Evolutionary conservation across 257 asterid species (phyloP).

Genomic region (Cordia subcordata): DNA sequence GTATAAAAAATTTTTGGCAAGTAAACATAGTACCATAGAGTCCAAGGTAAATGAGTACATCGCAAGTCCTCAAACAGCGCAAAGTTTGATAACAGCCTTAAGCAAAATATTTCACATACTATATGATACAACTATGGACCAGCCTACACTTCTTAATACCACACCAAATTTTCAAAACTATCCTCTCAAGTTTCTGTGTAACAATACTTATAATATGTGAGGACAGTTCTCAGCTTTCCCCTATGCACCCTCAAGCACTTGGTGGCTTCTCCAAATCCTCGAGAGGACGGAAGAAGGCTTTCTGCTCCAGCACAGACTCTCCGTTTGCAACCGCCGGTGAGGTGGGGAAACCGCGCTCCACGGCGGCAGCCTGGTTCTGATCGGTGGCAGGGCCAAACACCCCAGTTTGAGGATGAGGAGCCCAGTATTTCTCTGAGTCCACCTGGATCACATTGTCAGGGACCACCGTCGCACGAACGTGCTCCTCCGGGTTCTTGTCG

Average conservation of each 20-base stretch:
- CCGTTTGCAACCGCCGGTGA: neutral
- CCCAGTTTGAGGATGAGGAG: constrained; percentile 82
- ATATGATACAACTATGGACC: neutral
- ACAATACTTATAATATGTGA: neutral
- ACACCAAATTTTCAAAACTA: neutral
- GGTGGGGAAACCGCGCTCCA: constrained; percentile 15
- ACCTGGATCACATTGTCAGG: constrained; percentile 54
- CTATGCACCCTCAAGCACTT: neutral
- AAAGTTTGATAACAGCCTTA: neutral
- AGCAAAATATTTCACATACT: neutral
- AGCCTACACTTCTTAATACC: no score
- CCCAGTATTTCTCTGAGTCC: constrained; percentile 60
- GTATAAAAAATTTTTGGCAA: no score
- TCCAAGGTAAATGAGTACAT: neutral
- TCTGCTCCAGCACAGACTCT: constrained; percentile 71
- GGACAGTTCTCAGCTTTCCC: neutral
- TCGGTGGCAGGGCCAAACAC: constrained; percentile 73
- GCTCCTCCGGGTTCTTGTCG: constrained; percentile 81
- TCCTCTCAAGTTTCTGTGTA: neutral
- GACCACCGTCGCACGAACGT: constrained; percentile 32
- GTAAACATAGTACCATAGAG: neutral
- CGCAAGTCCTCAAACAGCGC: neutral
- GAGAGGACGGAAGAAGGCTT: constrained; percentile 71
- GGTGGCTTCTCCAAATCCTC: constrained; percentile 86
- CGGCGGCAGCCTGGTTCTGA: constrained; percentile 20